Conservation (phyloP, 2,329 filamentous ascomycete species). For the Niveomyces coronatus region DNA sequence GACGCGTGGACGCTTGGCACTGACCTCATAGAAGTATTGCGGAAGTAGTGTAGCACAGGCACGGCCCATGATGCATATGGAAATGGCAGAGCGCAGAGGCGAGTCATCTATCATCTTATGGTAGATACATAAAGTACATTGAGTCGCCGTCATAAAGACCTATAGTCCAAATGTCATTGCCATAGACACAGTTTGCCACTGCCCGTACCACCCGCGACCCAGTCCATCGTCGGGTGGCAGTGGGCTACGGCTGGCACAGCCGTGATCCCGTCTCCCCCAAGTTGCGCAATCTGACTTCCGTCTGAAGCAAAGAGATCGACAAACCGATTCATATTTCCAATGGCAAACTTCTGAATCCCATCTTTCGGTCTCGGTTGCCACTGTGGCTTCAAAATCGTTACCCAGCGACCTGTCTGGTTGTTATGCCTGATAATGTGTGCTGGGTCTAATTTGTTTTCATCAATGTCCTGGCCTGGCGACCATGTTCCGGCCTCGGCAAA, state of each 20-base stretch:
- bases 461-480: conserved; percentile 47
- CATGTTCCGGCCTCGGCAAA: conserved; percentile 53
- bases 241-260: conserved; percentile 89
- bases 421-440: conserved; percentile 67
- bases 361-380: conserved; percentile 78
- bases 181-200: conserved; percentile 90
- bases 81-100: too few relatives aligned
- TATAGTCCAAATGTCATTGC: conserved; percentile 50
- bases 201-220: conserved; percentile 85
- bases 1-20: too few relatives aligned
- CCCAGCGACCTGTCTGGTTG: conserved; percentile 92
- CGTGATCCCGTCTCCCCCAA: conserved; percentile 82
- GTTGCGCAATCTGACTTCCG: conserved; percentile 79
- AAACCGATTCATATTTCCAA: conserved; percentile 97
- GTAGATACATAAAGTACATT: too few relatives aligned
- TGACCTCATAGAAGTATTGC: too few relatives aligned
- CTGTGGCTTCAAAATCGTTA: conserved; percentile 71
- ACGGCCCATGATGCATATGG: too few relatives aligned
- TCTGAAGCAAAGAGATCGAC: conserved; percentile 79
- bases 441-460: conserved; percentile 56
- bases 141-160: too few relatives aligned
- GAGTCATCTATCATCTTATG: too few relatives aligned
- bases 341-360: conserved; percentile 75
- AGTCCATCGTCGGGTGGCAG: conserved; percentile 79
- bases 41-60: too few relatives aligned